phyloP scores from a whole-genome alignment of 169 alveolate genomes.

The Besnoitia besnoiti region DNA sequence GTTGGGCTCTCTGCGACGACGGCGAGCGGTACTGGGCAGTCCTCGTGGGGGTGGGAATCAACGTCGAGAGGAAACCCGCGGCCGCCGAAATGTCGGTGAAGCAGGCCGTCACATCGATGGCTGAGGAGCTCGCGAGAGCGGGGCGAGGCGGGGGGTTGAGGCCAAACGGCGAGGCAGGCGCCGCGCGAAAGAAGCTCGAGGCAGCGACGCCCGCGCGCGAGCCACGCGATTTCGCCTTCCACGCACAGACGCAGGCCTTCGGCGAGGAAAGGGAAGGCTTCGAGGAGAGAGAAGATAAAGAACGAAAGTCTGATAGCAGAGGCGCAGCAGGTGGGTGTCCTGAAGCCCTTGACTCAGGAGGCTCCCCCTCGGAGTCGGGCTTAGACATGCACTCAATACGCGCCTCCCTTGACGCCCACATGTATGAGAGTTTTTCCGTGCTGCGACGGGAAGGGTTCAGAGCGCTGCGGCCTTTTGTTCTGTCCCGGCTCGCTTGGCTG shows the following conservation, averaged over 20 bases:
- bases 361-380: neutral
- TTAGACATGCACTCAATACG: neutral
- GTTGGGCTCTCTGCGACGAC: too few species aligned
- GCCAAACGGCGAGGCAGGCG: neutral
- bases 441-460: conserved; percentile 50
- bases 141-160: neutral
- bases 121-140: conserved; percentile 24
- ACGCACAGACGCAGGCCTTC: neutral
- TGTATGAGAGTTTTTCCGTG: conserved; percentile 22
- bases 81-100: neutral
- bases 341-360: neutral
- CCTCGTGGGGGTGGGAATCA: conserved; percentile 52
- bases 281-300: neutral
- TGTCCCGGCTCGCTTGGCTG: conserved; percentile 48
- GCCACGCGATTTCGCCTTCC: neutral
- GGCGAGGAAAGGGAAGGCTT: neutral
- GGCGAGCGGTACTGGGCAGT: conserved; percentile 18
- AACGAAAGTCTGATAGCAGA: neutral
- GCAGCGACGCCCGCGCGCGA: neutral
- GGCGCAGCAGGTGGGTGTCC: neutral
- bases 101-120: conserved; percentile 45
- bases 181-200: neutral
- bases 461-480: conserved; percentile 36
- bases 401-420: conserved; percentile 43
- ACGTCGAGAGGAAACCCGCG: conserved; percentile 25